Evolutionary conservation across 1,139 yeast species (phyloP), one percentile per base, ranked within the genome.

Genomic region (Yamadazyma friedrichii): DNA sequence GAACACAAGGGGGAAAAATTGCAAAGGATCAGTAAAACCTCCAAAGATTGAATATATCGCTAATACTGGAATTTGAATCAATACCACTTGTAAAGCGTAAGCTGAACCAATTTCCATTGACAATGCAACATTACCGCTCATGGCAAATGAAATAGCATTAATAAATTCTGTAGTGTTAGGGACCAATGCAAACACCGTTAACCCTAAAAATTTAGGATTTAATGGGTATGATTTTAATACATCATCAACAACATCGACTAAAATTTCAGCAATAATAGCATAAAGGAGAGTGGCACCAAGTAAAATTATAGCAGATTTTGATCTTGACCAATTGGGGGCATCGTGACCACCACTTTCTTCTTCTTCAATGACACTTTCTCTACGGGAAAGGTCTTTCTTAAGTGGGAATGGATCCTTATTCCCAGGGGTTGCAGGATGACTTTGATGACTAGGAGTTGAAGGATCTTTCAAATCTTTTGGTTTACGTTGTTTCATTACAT

Each of bases 101-200:
- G 98, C 98, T 50, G 95, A 84, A 48, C 99, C 98, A 61, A 93
- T 93, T 61, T 93, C 99, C 96, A 93, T 88, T 2, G 94, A 85
- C 38, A 93, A 71, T 0, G 98, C 96, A 44, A 94, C 96, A 52
- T 93, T 93, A 2, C 98, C 99, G 50, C 94, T 82, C 54, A 88
- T 80, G 0, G 99, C 98, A 69, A 93, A 93, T 11, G 97, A 89
- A 46, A 93, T 91, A 54, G 98, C 99, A 63, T 93, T 94, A 49
- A 94, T 75, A 56, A 93, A 94, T 64, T 93, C 98, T 0, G 99
- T 93, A 4, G 98, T 89, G 58, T 91, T 93, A 10, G 98, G 98
- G 27, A 94, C 97, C 41, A 94, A 70, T 0, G 98, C 98, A 68
- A 94, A 93, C 1, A 93, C 86, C 0, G 98, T 91, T 49, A 93